These are phyloP conservation scores for Microdochium trichocladiopsis DNA, from an alignment of 2,329 filamentous ascomycete species.

Conservation along the genomic window DNA sequence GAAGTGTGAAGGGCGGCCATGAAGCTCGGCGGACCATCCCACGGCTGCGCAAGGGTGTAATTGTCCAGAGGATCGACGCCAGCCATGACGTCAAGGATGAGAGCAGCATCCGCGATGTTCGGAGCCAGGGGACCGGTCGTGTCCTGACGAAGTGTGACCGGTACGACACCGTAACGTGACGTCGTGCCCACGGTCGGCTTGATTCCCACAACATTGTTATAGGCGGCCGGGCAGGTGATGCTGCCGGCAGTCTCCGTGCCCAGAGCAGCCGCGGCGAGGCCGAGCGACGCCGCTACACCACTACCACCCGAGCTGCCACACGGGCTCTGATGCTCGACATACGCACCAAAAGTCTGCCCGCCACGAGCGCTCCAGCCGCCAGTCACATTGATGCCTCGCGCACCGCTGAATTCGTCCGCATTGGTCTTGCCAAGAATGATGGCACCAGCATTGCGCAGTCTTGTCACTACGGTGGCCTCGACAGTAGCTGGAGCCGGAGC, in stretches of 20 bases:
- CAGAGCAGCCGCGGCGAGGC: slow-evolving; percentile 49
- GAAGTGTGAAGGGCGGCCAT: slow-evolving; percentile 42
- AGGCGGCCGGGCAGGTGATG: slow-evolving; percentile 46
- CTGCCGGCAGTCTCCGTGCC: slow-evolving; percentile 61
- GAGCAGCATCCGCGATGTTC: slow-evolving; percentile 50
- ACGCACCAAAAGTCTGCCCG: slow-evolving; percentile 54
- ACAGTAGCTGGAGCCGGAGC: background rate
- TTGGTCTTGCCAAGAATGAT: slow-evolving; percentile 55
- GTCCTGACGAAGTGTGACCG: slow-evolving; percentile 49
- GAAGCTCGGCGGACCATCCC: slow-evolving; percentile 44
- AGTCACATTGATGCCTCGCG: slow-evolving; percentile 41
- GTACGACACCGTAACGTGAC: slow-evolving; percentile 53
- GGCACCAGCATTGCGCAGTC: slow-evolving; percentile 46
- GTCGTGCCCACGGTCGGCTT: slow-evolving; percentile 63
- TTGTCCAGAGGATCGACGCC: slow-evolving; percentile 48
- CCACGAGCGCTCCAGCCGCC: slow-evolving; percentile 59
- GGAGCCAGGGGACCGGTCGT: slow-evolving; percentile 50
- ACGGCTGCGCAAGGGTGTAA: slow-evolving; percentile 48
- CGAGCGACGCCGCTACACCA: slow-evolving; percentile 52
- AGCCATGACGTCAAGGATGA: slow-evolving; percentile 49
- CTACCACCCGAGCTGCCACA: slow-evolving; percentile 54
- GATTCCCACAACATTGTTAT: slow-evolving; percentile 60
- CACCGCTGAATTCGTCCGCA: slow-evolving; percentile 53
- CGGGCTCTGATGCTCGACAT: slow-evolving; percentile 53
- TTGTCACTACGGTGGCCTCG: slow-evolving; percentile 37